Evolutionary conservation across 805 yeast genomes (phyloP), one percentile per base, ranked within the genome.

Genomic region (Candida endomychidarum): DNA sequence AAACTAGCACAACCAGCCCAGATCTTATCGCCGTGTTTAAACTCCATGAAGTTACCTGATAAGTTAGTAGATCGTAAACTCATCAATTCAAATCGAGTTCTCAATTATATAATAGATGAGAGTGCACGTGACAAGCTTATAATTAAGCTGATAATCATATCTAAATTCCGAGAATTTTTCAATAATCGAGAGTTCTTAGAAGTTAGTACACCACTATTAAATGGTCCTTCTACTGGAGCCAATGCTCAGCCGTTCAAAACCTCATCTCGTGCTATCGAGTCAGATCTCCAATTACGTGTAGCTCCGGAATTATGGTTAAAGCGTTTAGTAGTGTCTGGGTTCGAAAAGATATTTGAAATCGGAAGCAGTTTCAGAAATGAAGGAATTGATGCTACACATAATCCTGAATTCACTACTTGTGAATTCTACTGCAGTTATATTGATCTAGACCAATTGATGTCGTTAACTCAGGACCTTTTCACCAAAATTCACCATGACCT

Each of bases 291-390:
- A 40, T 60, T 93, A 32, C 66, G 99, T 30, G 91, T 93, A 2
- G 97, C 99, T 0, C 99, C 99, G 0, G 99, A 91, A 54, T 64
- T 93, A 26, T 93, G 96, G 96, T 72, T 93, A 40, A 93, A 93
- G 56, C 75, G 85, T 48, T 63, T 93, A 37, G 76, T 89, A 2
- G 80, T 91, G 23, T 74, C 86, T 6, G 99, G 99, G 1, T 79
- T 90, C 53, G 95, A 90, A 50, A 79, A 77, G 49, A 82, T 93
- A 2, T 93, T 78, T 60, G 98, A 93, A 54, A 77, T 93, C 38
- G 97, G 97, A 0, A 74, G 77, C 38, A 81, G 74, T 33, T 93
- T 90, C 60, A 72, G 99, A 52, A 93, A 93, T 54, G 99, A 93
- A 63, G 96, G 97, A 5, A 72, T 91, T 20, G 99, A 91, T 57